A percentile compares a stretch with the other conserved stretches of the same genome.
Evolutionary conservation across 768 basidiomycete species (phyloP).

Genomic region (Exidia glandulosa): DNA sequence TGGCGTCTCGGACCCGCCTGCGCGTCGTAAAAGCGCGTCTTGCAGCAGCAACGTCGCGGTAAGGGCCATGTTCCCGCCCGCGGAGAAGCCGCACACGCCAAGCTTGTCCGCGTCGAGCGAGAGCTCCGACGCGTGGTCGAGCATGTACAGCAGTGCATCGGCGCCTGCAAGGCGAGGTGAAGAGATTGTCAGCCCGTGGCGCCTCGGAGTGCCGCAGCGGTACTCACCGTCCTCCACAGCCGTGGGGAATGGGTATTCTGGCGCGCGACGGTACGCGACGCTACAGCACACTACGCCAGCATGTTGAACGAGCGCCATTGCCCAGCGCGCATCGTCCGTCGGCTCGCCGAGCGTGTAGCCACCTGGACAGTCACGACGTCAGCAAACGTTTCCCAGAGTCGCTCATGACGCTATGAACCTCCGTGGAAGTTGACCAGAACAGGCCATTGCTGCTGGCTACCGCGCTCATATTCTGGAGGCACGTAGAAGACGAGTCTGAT

Average conservation of each 20-base stretch:
- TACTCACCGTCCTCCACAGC: constrained; percentile 13
- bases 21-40: constrained; percentile 5
- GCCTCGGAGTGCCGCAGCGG: too few species aligned
- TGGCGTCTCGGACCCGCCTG: not conserved
- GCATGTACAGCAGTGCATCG: constrained; percentile 10
- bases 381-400: not conserved
- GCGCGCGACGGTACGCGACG: constrained; percentile 14
- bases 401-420: not conserved
- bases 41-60: constrained; percentile 7
- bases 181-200: too few species aligned
- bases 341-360: constrained; percentile 9
- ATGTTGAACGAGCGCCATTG: constrained; percentile 4
- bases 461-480: not conserved
- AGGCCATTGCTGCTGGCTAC: not conserved
- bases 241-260: constrained; percentile 14
- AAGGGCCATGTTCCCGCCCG: constrained; percentile 14
- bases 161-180: not conserved
- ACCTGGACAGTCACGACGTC: constrained; percentile 9
- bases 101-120: constrained; percentile 10
- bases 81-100: constrained; percentile 12
- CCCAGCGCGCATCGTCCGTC: constrained; percentile 13
- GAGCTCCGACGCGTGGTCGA: constrained; percentile 5
- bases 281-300: constrained; percentile 8
- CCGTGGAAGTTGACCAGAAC: constrained; percentile 7
- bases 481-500: constrained; percentile 5